Evolutionary conservation across 208 protist species (phyloP).

Genomic region (Acanthamoeba culbertsoni): DNA sequence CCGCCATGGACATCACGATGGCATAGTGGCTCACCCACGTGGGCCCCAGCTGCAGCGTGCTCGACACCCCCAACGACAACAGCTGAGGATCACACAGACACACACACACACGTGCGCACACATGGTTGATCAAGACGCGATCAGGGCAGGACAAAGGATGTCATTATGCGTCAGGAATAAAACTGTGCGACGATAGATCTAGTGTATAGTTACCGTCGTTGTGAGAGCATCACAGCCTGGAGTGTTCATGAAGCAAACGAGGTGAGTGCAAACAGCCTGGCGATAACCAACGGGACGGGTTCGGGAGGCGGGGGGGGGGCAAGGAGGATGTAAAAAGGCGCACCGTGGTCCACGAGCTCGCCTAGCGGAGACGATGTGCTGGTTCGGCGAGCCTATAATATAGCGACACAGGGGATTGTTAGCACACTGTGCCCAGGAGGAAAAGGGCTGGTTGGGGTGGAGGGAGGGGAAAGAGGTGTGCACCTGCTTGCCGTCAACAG

Average conservation of each 20-base stretch:
- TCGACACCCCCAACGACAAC: neutral
- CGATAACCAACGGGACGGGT: too few relatives aligned
- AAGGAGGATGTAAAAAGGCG: too few relatives aligned
- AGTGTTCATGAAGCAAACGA: too few relatives aligned
- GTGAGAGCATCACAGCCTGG: constrained; percentile 9
- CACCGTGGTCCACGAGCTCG: constrained; percentile 24
- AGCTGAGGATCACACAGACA: neutral
- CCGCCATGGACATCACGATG: constrained; percentile 13
- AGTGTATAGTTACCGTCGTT: neutral
- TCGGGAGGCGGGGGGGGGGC: too few relatives aligned
- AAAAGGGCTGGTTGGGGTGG: neutral
- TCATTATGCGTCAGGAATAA: too few relatives aligned
- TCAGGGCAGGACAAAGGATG: too few relatives aligned
- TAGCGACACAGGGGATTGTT: neutral
- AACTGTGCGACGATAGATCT: too few relatives aligned
- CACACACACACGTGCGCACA: neutral
- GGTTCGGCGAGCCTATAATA: neutral
- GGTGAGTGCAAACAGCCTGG: too few relatives aligned
- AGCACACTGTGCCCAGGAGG: neutral
- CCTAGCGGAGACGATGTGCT: constrained; percentile 2
- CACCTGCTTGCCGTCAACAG: constrained; percentile 40
- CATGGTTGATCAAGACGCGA: neutral
- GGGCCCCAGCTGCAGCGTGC: neutral
- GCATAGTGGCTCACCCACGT: neutral
- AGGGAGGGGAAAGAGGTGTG: neutral